Evolutionary conservation across 2,329 filamentous ascomycete species (phyloP).

Genomic region (Aureobasidium sp.): DNA sequence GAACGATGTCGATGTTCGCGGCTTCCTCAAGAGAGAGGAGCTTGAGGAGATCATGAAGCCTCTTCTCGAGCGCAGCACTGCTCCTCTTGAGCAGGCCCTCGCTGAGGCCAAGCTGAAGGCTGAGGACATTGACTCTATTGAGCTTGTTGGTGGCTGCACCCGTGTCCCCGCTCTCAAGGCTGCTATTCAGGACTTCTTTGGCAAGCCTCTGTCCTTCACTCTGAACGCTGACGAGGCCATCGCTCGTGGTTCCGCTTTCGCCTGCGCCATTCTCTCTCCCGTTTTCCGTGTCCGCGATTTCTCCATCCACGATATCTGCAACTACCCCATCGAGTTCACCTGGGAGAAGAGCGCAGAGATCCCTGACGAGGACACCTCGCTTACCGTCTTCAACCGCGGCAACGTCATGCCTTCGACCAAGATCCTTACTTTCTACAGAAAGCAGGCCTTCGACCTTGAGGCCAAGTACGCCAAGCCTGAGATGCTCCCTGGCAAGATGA

Average conservation of each 20-base stretch:
- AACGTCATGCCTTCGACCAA: constrained; percentile 97
- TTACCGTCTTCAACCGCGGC: constrained; percentile 95
- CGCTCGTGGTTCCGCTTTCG: constrained; percentile 91
- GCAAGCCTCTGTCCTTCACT: constrained; percentile 88
- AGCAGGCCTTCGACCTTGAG: constrained; percentile 94
- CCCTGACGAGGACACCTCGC: constrained; percentile 92
- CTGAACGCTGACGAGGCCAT: constrained; percentile 98
- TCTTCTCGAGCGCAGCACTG: constrained; percentile 64
- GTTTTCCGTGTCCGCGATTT: constrained; percentile 99
- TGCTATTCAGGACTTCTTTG: constrained; percentile 81
- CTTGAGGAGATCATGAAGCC: constrained; percentile 87
- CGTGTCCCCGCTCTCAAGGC: constrained; percentile 92
- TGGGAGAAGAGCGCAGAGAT: constrained; percentile 99
- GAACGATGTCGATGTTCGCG: constrained; percentile 89
- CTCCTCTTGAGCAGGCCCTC: constrained; percentile 81
- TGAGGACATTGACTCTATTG: constrained; percentile 88
- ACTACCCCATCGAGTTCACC: constrained; percentile 95
- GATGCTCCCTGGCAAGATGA: constrained; percentile 76
- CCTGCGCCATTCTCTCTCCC: constrained; percentile 93
- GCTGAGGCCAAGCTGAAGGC: constrained; percentile 85
- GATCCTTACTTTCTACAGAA: constrained; percentile 98
- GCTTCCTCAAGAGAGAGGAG: constrained; percentile 88
- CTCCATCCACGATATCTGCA: constrained; percentile 92
- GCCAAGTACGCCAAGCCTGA: constrained; percentile 88
- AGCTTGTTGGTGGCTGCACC: constrained; percentile 90